These are phyloP conservation scores for Rhodofomes roseus DNA, from an alignment of 1,284 basidiomycete genomes.

Conservation along the genomic window DNA sequence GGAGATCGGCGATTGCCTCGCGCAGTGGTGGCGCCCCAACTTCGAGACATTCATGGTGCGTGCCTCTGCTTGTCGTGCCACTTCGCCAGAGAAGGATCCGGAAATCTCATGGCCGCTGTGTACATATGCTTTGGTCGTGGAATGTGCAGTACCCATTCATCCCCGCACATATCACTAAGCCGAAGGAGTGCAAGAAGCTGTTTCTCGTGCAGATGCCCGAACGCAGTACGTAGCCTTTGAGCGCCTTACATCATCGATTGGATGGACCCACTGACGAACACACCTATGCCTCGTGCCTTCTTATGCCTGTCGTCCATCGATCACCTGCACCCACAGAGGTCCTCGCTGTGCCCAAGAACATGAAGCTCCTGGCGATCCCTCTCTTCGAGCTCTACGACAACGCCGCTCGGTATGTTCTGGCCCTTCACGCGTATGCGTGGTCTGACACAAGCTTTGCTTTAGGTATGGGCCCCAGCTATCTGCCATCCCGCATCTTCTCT, in stretches of 20 bases:
- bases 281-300: not conserved
- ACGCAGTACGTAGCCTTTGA: conserved; percentile 59
- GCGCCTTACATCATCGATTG: not conserved
- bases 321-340: conserved; percentile 79
- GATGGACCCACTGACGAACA: not conserved
- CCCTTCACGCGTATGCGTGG: no score
- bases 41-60: conserved; percentile 98
- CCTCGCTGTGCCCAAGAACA: conserved; percentile 95
- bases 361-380: conserved; percentile 96
- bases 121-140: conserved; percentile 2
- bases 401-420: conserved; percentile 67
- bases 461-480: conserved; percentile 90
- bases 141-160: conserved; percentile 86
- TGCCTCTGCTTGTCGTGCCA: conserved; percentile 1
- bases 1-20: conserved; percentile 93
- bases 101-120: conserved; percentile 5
- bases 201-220: conserved; percentile 96
- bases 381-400: conserved; percentile 98
- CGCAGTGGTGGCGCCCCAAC: conserved; percentile 97
- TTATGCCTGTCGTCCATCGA: conserved; percentile 1
- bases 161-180: conserved; percentile 94
- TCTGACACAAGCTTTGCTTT: not conserved
- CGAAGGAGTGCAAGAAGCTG: conserved; percentile 97
- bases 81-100: not conserved
- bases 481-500: conserved; percentile 91